Evolutionary conservation across 176 grass and related monocot species (phyloP).

Genomic region (Avena insularis): DNA sequence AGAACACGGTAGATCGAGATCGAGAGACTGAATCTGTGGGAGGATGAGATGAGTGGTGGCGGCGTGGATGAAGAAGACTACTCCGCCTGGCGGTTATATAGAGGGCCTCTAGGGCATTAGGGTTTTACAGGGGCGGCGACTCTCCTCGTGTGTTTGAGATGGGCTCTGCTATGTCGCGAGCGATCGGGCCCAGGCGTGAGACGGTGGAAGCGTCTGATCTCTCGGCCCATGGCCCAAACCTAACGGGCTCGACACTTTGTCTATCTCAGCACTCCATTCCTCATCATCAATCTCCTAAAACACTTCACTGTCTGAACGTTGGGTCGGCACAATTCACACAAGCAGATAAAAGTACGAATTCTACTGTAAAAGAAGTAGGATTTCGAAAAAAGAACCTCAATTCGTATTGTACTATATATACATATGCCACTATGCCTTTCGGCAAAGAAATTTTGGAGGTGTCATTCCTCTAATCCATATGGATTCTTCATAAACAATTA

Average conservation of each 20-base stretch:
- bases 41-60: not conserved
- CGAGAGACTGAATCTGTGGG: not conserved
- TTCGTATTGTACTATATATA: too few relatives aligned
- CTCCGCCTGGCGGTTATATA: conserved; percentile 36
- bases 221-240: not conserved
- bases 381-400: too few relatives aligned
- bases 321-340: too few relatives aligned
- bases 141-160: not conserved
- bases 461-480: too few relatives aligned
- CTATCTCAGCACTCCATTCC: too few relatives aligned
- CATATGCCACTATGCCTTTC: too few relatives aligned
- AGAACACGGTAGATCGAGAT: not conserved
- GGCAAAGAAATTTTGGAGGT: too few relatives aligned
- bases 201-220: not conserved
- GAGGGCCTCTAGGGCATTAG: conserved; percentile 35
- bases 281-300: too few relatives aligned
- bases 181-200: too few relatives aligned
- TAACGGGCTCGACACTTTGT: not conserved
- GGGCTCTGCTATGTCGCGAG: not conserved
- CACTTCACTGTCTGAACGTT: not conserved
- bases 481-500: too few relatives aligned
- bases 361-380: too few relatives aligned
- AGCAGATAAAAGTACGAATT: too few relatives aligned
- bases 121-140: conserved; percentile 27
- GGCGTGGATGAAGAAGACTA: fast-evolving